Conservation (phyloP, 2,329 filamentous ascomycete species). For the Colletotrichum lini region DNA sequence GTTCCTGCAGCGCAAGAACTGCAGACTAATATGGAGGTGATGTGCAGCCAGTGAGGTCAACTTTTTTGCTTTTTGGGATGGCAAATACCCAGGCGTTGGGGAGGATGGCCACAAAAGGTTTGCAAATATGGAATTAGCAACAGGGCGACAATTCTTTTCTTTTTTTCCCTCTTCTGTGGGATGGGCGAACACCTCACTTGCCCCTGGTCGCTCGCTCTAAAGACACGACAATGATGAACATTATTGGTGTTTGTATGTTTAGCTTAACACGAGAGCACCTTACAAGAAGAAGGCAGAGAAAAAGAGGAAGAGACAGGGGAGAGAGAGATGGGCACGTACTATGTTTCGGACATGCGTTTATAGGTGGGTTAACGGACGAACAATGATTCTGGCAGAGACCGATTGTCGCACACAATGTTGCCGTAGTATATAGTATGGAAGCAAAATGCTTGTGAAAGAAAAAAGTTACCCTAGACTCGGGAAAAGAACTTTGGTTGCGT, state of each 20-base stretch:
- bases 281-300: background rate
- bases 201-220: background rate
- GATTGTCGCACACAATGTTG: background rate
- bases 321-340: background rate
- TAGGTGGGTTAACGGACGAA: too few relatives aligned
- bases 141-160: background rate
- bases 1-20: background rate
- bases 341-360: background rate
- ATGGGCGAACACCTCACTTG: background rate
- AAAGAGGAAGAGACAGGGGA: too few relatives aligned
- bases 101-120: constrained; percentile 13
- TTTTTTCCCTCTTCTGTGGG: background rate
- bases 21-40: background rate
- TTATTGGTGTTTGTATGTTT: background rate
- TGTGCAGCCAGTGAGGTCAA: background rate
- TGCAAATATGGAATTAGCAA: constrained; percentile 24
- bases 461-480: background rate
- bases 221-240: background rate
- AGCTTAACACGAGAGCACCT: background rate
- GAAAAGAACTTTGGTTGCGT: background rate
- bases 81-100: constrained; percentile 42
- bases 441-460: too few relatives aligned
- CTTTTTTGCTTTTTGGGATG: constrained; percentile 31
- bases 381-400: background rate
- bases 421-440: background rate